These are phyloP conservation scores for Sphaerulina vaccinii DNA, from an alignment of 2,329 filamentous ascomycete species.

Conservation along the genomic window DNA sequence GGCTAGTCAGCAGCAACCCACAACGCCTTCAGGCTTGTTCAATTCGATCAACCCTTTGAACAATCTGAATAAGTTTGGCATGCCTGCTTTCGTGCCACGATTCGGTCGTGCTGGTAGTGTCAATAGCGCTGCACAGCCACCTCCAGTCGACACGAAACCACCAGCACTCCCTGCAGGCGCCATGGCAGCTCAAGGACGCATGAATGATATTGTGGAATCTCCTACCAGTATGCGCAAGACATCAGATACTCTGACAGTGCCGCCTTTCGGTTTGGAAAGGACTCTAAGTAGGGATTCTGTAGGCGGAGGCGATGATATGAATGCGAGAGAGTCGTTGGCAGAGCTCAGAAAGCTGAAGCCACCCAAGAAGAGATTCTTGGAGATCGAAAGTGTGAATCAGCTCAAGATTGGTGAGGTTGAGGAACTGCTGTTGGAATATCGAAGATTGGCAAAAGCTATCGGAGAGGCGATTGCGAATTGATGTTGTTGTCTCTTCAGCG, in stretches of 20 bases:
- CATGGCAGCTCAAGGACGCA: constrained; percentile 29
- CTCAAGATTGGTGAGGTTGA: constrained; percentile 50
- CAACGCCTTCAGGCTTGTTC: constrained; percentile 27
- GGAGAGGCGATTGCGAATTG: constrained; percentile 40
- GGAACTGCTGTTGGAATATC: constrained; percentile 42
- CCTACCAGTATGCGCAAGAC: constrained; percentile 21
- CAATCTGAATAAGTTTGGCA: constrained; percentile 38
- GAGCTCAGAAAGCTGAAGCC: constrained; percentile 46
- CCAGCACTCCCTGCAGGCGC: constrained; percentile 10
- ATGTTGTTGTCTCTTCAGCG: not conserved
- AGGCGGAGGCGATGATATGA: constrained; percentile 32
- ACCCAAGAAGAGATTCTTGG: constrained; percentile 49
- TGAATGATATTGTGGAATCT: constrained; percentile 32
- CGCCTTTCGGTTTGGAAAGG: constrained; percentile 10
- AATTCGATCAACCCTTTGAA: constrained; percentile 40
- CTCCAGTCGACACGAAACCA: constrained; percentile 16
- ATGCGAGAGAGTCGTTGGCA: constrained; percentile 47
- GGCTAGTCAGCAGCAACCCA: constrained; percentile 13
- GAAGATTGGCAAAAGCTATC: constrained; percentile 45
- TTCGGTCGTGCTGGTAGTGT: constrained; percentile 36
- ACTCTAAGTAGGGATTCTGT: constrained; percentile 18
- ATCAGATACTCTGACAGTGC: constrained; percentile 3
- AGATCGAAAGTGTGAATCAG: constrained; percentile 47
- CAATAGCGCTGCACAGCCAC: constrained; percentile 16
- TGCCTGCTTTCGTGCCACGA: constrained; percentile 36